phyloP scores from a whole-genome alignment of 1,139 yeast species.

The Williopsis jadinii region DNA sequence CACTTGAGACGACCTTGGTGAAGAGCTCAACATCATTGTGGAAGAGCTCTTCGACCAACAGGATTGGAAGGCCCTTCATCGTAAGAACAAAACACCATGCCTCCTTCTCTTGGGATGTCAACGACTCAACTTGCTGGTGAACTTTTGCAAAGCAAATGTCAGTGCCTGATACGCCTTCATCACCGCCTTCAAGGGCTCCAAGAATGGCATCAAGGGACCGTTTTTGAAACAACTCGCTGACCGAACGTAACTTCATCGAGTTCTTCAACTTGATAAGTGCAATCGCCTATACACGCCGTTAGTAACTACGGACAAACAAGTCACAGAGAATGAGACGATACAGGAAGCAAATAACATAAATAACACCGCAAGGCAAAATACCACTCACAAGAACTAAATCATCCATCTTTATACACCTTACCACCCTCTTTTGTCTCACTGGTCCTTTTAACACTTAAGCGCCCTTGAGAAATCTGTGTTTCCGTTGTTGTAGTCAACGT shows the following conservation, averaged over 20 bases:
- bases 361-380: too few species aligned
- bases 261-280: not conserved
- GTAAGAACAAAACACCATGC: conserved; percentile 2
- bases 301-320: too few species aligned
- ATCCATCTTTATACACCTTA: too few species aligned
- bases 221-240: not conserved
- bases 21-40: not conserved
- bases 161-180: not conserved
- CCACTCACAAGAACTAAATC: too few species aligned
- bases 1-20: not conserved
- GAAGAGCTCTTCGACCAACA: not conserved
- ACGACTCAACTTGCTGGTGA: not conserved
- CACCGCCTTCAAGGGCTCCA: not conserved
- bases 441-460: too few species aligned
- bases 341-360: too few species aligned
- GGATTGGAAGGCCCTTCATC: not conserved
- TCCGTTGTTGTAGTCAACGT: too few species aligned
- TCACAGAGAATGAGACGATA: too few species aligned
- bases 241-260: not conserved
- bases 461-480: too few species aligned
- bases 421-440: too few species aligned
- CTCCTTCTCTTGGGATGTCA: not conserved
- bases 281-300: not conserved
- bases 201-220: not conserved
- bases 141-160: not conserved